Evolutionary conservation across 2,329 filamentous ascomycete species (phyloP).

Genomic region (Aspergillus sp.): DNA sequence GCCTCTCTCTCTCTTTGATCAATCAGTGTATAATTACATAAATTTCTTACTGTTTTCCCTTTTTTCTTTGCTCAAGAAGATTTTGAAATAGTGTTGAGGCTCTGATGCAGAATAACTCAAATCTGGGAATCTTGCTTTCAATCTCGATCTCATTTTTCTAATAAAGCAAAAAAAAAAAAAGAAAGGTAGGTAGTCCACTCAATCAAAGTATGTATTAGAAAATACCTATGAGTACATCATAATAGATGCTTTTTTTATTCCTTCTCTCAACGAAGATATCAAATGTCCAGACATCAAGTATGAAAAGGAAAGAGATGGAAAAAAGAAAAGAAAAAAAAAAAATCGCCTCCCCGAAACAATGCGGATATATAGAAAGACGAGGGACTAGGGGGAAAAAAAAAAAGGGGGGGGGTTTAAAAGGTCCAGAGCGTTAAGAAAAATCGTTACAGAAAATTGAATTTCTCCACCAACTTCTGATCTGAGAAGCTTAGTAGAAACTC

Average conservation of each 20-base stretch:
- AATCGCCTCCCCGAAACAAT: background rate
- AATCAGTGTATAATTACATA: background rate
- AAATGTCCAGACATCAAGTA: no score
- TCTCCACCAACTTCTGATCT: background rate
- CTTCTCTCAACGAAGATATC: no score
- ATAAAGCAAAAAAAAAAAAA: no score
- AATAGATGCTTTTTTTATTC: no score
- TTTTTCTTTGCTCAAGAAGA: no score
- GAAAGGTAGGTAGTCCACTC: background rate
- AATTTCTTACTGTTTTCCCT: background rate
- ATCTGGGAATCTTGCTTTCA: no score
- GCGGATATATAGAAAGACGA: background rate
- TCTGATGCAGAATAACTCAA: no score
- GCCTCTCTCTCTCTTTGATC: background rate
- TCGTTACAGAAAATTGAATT: background rate
- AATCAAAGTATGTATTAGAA: background rate
- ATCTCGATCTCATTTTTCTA: no score
- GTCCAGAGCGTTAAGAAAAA: background rate
- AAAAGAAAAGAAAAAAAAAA: background rate
- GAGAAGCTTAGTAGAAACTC: slow-evolving; percentile 76
- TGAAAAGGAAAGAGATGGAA: no score
- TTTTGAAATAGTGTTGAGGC: no score
- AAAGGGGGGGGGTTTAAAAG: background rate
- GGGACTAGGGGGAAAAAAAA: background rate
- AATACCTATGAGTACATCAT: no score